A percentile compares a stretch with the other conserved stretches of the same genome.
phyloP scores from a whole-genome alignment of 495 filamentous ascomycete genomes.

The Aspergillus coremiiformis region DNA sequence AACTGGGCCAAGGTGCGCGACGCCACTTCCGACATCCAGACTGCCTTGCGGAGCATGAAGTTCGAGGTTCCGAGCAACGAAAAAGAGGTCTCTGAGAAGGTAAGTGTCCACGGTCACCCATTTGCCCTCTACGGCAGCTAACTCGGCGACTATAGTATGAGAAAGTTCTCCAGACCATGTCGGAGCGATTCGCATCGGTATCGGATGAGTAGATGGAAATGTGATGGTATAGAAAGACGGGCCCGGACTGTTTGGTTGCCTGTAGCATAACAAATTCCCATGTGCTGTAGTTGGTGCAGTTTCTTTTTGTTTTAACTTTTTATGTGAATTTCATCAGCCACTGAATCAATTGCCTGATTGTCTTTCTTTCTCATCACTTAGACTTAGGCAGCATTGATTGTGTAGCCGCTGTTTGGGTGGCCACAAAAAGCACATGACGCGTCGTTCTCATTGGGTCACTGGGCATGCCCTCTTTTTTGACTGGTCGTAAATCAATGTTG shows the following conservation, averaged over 20 bases:
- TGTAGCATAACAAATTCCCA: conserved; percentile 37
- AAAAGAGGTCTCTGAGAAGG: conserved; percentile 69
- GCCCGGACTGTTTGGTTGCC: conserved; percentile 16
- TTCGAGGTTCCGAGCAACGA: conserved; percentile 84
- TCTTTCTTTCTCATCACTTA: neutral
- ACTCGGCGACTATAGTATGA: conserved; percentile 59
- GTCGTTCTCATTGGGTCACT: neutral
- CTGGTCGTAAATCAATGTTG: no score
- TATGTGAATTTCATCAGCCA: neutral
- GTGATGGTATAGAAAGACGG: neutral
- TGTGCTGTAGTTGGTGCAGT: conserved; percentile 30
- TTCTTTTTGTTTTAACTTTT: neutral
- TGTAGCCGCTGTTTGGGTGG: conserved; percentile 9
- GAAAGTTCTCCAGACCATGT: conserved; percentile 80
- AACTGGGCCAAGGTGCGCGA: conserved; percentile 90
- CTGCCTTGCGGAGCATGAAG: conserved; percentile 79
- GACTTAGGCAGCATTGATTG: conserved; percentile 9
- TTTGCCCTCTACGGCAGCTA: neutral
- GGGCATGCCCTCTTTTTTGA: neutral
- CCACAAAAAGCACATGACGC: conserved; percentile 15
- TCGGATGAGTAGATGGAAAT: conserved; percentile 67
- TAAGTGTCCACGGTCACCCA: conserved; percentile 25
- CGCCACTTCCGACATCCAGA: conserved; percentile 78
- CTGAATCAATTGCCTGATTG: neutral
- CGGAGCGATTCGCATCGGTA: conserved; percentile 91